Conservation (phyloP, 2,329 filamentous ascomycete species). For the Beauveria pseudobassiana region DNA sequence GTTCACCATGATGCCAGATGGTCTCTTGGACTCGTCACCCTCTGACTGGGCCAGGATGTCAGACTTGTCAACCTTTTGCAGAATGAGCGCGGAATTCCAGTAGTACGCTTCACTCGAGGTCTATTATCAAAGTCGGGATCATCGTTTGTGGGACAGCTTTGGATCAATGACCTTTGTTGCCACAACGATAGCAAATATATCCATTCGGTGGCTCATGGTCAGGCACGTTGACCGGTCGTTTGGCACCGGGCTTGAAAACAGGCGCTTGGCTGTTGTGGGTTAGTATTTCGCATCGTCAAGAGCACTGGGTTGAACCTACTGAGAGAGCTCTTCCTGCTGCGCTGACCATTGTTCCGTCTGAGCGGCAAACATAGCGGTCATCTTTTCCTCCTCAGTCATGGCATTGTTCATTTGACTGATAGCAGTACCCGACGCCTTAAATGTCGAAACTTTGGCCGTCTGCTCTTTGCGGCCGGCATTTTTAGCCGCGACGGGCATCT, state of each 20-base stretch:
- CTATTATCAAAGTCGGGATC: slow-evolving; percentile 93
- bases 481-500: slow-evolving; percentile 85
- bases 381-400: slow-evolving; percentile 88
- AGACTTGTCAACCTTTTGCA: slow-evolving; percentile 93
- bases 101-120: slow-evolving; percentile 89
- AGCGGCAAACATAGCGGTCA: slow-evolving; percentile 84
- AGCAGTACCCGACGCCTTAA: slow-evolving; percentile 50
- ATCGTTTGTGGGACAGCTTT: slow-evolving; percentile 96
- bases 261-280: slow-evolving; percentile 49
- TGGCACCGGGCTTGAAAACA: slow-evolving; percentile 52
- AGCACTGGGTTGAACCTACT: slow-evolving; percentile 39
- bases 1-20: slow-evolving; percentile 92
- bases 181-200: slow-evolving; percentile 94
- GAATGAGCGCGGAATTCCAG: slow-evolving; percentile 92
- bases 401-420: slow-evolving; percentile 64
- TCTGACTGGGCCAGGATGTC: slow-evolving; percentile 65
- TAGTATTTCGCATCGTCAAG: slow-evolving; percentile 17
- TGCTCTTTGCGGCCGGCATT: slow-evolving; percentile 64
- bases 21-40: slow-evolving; percentile 75
- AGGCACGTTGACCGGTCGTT: slow-evolving; percentile 68
- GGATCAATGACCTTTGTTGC: slow-evolving; percentile 99
- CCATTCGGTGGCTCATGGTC: slow-evolving; percentile 89
- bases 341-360: slow-evolving; percentile 89
- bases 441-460: slow-evolving; percentile 47
- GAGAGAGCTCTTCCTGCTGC: slow-evolving; percentile 87